A percentile compares a stretch with the other conserved stretches of the same genome.
Conservation (phyloP, 306 rosid species). For the Phaseolus lunatus region DNA sequence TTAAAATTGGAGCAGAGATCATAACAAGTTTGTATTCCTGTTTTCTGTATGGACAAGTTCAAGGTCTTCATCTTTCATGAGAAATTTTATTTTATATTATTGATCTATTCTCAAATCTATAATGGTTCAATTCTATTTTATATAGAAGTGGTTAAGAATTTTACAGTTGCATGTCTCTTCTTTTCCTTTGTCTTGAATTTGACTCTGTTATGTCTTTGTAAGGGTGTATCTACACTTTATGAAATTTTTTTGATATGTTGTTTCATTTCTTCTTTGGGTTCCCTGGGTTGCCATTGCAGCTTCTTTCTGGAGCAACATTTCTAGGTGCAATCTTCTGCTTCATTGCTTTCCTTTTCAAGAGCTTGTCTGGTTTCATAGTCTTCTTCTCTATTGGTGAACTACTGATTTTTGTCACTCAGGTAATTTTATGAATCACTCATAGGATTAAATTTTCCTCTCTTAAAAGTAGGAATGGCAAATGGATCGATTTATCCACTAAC, state of each 20-base stretch:
- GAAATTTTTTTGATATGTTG: conserved; percentile 27
- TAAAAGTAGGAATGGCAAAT: background rate
- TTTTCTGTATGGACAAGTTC: conserved; percentile 8
- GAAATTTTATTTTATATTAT: conserved; percentile 17
- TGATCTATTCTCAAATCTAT: conserved; percentile 11
- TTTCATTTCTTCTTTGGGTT: conserved; percentile 42
- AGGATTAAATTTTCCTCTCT: conserved; percentile 36
- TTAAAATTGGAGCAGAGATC: conserved; percentile 19
- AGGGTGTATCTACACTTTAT: conserved; percentile 1
- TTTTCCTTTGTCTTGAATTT: conserved; percentile 37
- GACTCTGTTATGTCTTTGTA: conserved; percentile 2
- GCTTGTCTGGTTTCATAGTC: conserved; percentile 69
- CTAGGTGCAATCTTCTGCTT: conserved; percentile 88
- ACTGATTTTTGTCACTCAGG: conserved; percentile 86
- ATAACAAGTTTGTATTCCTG: background rate
- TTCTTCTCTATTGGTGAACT: conserved; percentile 85
- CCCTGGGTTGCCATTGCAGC: conserved; percentile 59
- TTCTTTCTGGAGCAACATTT: conserved; percentile 84
- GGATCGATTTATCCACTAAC: background rate
- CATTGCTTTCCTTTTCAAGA: conserved; percentile 72
- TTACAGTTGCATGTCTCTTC: background rate
- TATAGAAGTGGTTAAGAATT: background rate
- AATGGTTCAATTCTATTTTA: conserved; percentile 15
- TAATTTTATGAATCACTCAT: conserved; percentile 44
- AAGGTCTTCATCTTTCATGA: background rate